Evolutionary conservation across 1,284 basidiomycete genomes (phyloP), one percentile per base, ranked within the genome.

Genomic region (Cryptococcus sp.): DNA sequence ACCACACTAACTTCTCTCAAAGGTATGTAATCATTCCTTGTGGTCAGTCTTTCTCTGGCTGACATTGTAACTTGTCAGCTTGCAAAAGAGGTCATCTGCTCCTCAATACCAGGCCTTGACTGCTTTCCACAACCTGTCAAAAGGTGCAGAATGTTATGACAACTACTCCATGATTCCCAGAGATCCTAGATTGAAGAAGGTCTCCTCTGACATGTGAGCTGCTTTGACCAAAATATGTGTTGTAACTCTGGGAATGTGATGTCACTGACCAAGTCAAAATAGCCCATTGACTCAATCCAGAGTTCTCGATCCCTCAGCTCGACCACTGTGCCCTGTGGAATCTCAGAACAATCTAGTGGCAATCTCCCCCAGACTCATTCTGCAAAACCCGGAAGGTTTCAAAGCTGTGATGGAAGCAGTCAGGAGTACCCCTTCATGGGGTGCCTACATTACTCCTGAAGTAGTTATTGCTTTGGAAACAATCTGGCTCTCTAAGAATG

Each of bases 331-430:
- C 28, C 52, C 56, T 13, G 43, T 58, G 23, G 38, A 53, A 23
- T 51, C 54, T 11, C 55, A 42, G 2, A 71, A 71, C 12, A 70
- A 65, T 8, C 53, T 74, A 4, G 67, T 72, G 8, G 70, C 69
- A 0, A 71, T 74, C 52, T 70, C 70, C 1, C 71, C 71, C 2
- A 64, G 61, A 0, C 61, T 72, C 24, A 62, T 74, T 12, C 56
- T 75, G 1, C 46, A 53, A 5, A 44, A 56, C 0, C 70, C 69
- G 0, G 60, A 60, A 1, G 57, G 61, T 45, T 64, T 72, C 24
- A 52, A 42, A 5, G 59, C 63, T 1, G 63, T 70, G 5, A 64
- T 72, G 64, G 52, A 56, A 11, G 45, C 61, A 7, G 59, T 73
- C 23, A 53, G 63, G 38, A 39, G 53, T 0, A 57, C 50, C 1